A percentile compares a stretch with the other conserved stretches of the same genome.
These are phyloP conservation scores for Panellus pusillus DNA, from an alignment of 768 basidiomycete species.

Conservation along the genomic window DNA sequence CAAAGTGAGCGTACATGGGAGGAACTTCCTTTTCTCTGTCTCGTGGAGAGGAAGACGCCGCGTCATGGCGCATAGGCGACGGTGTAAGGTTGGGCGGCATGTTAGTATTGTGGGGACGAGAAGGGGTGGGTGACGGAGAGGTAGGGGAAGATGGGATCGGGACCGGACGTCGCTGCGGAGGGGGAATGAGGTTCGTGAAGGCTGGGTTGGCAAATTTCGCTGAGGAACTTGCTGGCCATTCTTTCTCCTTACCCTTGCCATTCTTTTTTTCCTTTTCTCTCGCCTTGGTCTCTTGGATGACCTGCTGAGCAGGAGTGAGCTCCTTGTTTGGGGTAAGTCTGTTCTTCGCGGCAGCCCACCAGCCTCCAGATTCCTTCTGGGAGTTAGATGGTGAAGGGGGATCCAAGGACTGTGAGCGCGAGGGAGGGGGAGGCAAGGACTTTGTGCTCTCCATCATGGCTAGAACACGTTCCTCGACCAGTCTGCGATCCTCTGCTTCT, in stretches of 20 bases:
- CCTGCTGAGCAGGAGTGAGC: conserved; percentile 84
- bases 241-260: conserved; percentile 55
- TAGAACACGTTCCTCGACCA: conserved; percentile 72
- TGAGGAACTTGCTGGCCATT: conserved; percentile 57
- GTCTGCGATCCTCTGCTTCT: conserved; percentile 68
- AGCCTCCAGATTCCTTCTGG: conserved; percentile 60
- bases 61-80: conserved; percentile 59
- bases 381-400: conserved; percentile 65
- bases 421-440: conserved; percentile 58
- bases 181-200: conserved; percentile 50
- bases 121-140: conserved; percentile 37
- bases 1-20: conserved; percentile 79
- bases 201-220: conserved; percentile 60
- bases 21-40: conserved; percentile 44
- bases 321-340: conserved; percentile 79
- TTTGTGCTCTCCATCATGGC: conserved; percentile 64
- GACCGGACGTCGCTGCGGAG: conserved; percentile 47
- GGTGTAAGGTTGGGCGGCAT: conserved; percentile 60
- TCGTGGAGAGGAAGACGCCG: conserved; percentile 47
- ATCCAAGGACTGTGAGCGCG: conserved; percentile 55
- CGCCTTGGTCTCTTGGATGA: conserved; percentile 72
- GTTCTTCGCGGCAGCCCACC: conserved; percentile 79
- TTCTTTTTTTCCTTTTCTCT: conserved; percentile 58
- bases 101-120: conserved; percentile 47
- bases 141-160: conserved; percentile 63